A percentile compares a stretch with the other conserved stretches of the same genome.
Conservation (phyloP, 331 rosid species). For the Telfairia occidentalis region DNA sequence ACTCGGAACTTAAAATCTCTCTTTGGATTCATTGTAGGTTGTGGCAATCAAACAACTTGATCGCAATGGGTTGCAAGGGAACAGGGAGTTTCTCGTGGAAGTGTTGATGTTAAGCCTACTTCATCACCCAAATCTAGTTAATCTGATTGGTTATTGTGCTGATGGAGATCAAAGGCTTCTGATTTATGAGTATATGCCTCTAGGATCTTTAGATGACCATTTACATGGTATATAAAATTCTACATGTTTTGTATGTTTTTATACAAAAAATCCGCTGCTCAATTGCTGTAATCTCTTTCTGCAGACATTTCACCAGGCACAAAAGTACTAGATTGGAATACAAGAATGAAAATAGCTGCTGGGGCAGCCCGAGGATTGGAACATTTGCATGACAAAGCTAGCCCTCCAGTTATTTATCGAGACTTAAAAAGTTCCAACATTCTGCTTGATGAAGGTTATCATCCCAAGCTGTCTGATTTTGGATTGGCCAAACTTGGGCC, state of each 20-base stretch:
- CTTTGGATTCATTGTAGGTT: conserved; percentile 34
- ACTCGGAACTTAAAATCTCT: conserved; percentile 1
- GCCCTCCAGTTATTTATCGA: conserved; percentile 86
- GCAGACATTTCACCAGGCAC: conserved; percentile 63
- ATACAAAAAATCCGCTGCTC: background rate
- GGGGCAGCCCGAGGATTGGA: conserved; percentile 93
- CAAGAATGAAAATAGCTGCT: conserved; percentile 88
- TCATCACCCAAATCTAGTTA: conserved; percentile 90
- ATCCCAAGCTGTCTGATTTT: conserved; percentile 92
- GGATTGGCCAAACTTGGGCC: conserved; percentile 96
- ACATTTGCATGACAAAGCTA: conserved; percentile 82
- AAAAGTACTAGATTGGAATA: conserved; percentile 70
- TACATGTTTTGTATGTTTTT: background rate
- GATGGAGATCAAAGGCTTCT: conserved; percentile 99
- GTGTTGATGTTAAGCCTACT: conserved; percentile 95
- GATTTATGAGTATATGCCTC: conserved; percentile 81
- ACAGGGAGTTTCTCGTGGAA: conserved; percentile 92
- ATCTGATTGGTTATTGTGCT: conserved; percentile 89
- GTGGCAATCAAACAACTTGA: conserved; percentile 96
- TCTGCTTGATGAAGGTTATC: conserved; percentile 77
- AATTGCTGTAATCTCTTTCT: conserved; percentile 7
- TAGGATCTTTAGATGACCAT: conserved; percentile 87
- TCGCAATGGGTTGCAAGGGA: conserved; percentile 93
- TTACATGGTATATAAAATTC: conserved; percentile 45
- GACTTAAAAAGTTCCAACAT: conserved; percentile 90